Evolutionary conservation across 139 green algal species (phyloP).

Genomic region (Closterium sp.): DNA sequence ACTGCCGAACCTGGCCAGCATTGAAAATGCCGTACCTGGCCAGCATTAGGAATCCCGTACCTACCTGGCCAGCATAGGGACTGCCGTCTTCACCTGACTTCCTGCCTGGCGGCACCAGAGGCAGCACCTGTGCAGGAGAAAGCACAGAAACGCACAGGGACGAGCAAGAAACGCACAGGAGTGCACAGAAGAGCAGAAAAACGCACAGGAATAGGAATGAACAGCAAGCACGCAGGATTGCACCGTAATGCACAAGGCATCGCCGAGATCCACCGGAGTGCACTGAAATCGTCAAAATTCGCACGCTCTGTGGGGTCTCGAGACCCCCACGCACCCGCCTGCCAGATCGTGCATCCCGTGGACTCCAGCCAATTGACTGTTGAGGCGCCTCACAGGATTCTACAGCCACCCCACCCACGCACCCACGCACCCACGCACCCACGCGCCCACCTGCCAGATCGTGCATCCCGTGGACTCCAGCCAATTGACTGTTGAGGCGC

Average conservation of each 20-base stretch:
- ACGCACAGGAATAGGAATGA: background rate
- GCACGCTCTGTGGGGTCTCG: too few relatives aligned
- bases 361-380: background rate
- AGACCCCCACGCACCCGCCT: too few relatives aligned
- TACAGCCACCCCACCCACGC: background rate
- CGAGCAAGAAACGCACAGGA: background rate
- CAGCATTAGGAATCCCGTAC: constrained; percentile 8
- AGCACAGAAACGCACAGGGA: background rate
- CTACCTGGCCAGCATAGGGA: constrained; percentile 80
- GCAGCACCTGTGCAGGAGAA: constrained; percentile 77
- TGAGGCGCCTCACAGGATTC: too few relatives aligned
- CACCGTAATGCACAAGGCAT: too few relatives aligned
- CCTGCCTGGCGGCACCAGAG: constrained; percentile 86
- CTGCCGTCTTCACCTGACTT: constrained; percentile 69
- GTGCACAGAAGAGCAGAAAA: background rate
- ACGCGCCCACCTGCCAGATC: too few relatives aligned
- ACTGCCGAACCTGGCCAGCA: background rate
- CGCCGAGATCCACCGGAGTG: too few relatives aligned
- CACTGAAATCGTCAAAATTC: too few relatives aligned
- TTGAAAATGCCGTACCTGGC: constrained; percentile 47
- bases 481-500: background rate
- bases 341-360: background rate
- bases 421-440: too few relatives aligned
- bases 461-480: background rate
- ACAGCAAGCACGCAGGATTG: background rate